phyloP scores from a whole-genome alignment of 345 rosid genomes.

The Heritiera littoralis region DNA sequence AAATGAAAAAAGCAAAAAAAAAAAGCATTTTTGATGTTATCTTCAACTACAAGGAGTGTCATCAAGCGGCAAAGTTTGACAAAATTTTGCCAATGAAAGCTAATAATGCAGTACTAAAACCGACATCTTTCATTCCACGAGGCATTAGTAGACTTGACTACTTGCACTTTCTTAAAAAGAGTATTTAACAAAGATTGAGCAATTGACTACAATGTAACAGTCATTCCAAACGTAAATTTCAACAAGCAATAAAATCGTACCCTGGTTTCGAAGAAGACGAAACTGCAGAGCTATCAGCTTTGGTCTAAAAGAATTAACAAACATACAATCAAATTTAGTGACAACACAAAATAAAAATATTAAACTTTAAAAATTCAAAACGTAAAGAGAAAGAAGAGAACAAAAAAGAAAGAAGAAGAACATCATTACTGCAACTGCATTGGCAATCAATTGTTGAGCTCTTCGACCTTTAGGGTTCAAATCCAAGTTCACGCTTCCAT shows the following conservation, averaged over 20 bases:
- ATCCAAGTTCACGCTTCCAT: conserved; percentile 39
- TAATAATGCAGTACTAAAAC: not conserved
- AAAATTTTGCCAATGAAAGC: not conserved
- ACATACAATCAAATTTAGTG: not conserved
- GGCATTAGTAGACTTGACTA: not conserved
- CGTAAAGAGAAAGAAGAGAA: not conserved
- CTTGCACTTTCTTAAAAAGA: not conserved
- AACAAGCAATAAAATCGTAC: conserved; percentile 36
- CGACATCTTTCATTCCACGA: not conserved
- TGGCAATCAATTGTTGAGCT: conserved; percentile 51
- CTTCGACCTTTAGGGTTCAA: conserved; percentile 40
- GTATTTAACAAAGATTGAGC: not conserved
- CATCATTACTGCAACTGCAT: conserved; percentile 72
- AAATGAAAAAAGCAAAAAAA: not conserved
- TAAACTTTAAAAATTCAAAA: not conserved
- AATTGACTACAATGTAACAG: too few species aligned
- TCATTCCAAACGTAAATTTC: not conserved
- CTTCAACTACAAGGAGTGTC: not conserved
- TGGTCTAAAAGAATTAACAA: conserved; percentile 48
- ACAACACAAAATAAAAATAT: not conserved
- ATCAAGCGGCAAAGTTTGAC: not conserved
- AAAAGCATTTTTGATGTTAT: too few species aligned
- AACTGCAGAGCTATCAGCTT: conserved; percentile 52
- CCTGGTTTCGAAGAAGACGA: conserved; percentile 64
- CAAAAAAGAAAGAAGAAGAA: not conserved